phyloP scores from a whole-genome alignment of 2,329 filamentous ascomycete genomes.

The Xylaria sp. region DNA sequence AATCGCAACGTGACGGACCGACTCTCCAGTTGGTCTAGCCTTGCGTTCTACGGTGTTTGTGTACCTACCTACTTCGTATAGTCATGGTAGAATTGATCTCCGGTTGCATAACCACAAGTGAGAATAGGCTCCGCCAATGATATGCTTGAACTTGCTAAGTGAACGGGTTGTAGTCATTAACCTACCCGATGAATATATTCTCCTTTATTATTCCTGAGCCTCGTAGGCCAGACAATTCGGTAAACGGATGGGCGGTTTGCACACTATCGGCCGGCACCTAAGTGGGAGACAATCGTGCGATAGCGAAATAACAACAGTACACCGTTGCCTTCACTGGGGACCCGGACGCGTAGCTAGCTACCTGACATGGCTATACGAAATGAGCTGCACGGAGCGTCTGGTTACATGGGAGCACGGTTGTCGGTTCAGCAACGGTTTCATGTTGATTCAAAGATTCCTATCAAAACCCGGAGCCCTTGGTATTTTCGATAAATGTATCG shows the following conservation, averaged over 20 bases:
- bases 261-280: not conserved
- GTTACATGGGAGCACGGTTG: not conserved
- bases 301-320: not conserved
- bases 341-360: not conserved
- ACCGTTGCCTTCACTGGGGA: not conserved
- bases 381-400: not conserved
- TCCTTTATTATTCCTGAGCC: not conserved
- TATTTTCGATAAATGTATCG: not conserved
- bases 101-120: not conserved
- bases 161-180: not conserved
- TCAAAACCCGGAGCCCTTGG: no score
- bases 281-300: constrained; percentile 10
- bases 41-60: constrained; percentile 25
- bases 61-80: constrained; percentile 24
- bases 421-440: not conserved
- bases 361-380: not conserved
- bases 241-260: not conserved
- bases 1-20: not conserved
- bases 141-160: not conserved
- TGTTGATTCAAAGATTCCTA: not conserved
- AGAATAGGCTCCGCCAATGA: not conserved
- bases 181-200: no score
- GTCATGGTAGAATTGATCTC: constrained; percentile 22
- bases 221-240: not conserved
- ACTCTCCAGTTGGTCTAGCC: constrained; percentile 10